These are phyloP conservation scores for Exophiala lecanii-corni DNA, from an alignment of 2,329 filamentous ascomycete species.

Conservation along the genomic window DNA sequence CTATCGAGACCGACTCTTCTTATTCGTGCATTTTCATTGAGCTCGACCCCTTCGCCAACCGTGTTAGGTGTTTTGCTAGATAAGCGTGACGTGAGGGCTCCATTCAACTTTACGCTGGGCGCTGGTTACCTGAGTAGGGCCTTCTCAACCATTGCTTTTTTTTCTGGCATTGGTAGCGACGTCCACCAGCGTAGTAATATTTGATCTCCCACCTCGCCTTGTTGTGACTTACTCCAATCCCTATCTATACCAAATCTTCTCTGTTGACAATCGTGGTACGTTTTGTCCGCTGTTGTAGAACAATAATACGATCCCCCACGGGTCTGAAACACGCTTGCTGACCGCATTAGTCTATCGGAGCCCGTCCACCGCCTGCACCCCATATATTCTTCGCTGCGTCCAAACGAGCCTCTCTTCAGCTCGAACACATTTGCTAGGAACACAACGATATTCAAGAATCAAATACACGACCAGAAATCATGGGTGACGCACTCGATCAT, in stretches of 20 bases:
- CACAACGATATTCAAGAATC: conserved; percentile 4
- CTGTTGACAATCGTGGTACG: too few relatives aligned
- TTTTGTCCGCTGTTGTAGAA: neutral
- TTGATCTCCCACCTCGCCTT: too few relatives aligned
- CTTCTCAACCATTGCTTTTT: conserved; percentile 21
- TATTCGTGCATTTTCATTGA: conserved; percentile 6
- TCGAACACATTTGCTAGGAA: neutral
- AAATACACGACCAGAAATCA: conserved; percentile 30
- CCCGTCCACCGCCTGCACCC: conserved; percentile 1
- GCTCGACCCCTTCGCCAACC: neutral
- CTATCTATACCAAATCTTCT: too few relatives aligned
- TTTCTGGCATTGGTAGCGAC: conserved; percentile 6
- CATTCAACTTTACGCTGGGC: conserved; percentile 11
- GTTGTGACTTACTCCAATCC: too few relatives aligned
- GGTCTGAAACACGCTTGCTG: conserved; percentile 3
- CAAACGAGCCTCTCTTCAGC: neutral
- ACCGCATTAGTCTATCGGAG: conserved; percentile 4
- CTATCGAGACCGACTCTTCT: conserved; percentile 4
- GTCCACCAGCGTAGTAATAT: too few relatives aligned
- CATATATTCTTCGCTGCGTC: conserved; percentile 1
- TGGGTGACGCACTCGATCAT: conserved; percentile 78
- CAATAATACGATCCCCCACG: neutral
- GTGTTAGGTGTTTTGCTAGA: conserved; percentile 5
- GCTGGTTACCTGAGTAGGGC: neutral
- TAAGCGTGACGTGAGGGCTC: conserved; percentile 24